Evolutionary conservation across 2,329 filamentous ascomycete genomes (phyloP), one percentile per base, ranked within the genome.

Genomic region (Monosporascus sp.): DNA sequence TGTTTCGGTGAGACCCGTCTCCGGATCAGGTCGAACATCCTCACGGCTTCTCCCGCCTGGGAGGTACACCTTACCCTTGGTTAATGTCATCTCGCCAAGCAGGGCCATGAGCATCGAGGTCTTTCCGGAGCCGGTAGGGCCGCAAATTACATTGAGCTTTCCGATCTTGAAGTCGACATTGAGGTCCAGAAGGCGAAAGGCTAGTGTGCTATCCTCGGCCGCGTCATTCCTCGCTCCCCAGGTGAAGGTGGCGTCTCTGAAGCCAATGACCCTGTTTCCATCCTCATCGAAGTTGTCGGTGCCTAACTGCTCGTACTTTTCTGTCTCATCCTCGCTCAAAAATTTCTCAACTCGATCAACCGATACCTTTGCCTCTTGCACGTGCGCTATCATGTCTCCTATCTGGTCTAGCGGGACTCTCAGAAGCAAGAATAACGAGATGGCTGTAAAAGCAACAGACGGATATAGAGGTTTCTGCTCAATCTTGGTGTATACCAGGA

Each of bases 371-470:
- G 92, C 90, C 72, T 99, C 94, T 73, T 97, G 91, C 4, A 99
- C 92, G 72, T 97, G 94, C 11, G 94, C 94, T 65, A 97, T 88
- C 94, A 99, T 99, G 70, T 99, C 94, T 49, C 94, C 94, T 51
- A 99, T 80, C 72, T 97, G 93, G 69, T 99, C 94, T 46, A 99
- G 77, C 5, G 94, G 94, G 50, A 97, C 89, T 47, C 94, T 86
- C 15, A 99, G 84, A 41, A 99, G 84, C 68, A 92, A 92, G 70
- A 99, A 99, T 58, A 99, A 85, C 0, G 94, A 97, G 51, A 99
- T 85, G 38, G 94, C 91, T 2, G 94, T 97, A 71, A 99, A 99
- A 3, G 94, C 94, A 56, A 97, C 80, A 0, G 94, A 97, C 0
- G 94, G 93, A 50, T 94, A 87, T 51, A 99, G 75, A 20, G 88